Evolutionary conservation across 1,284 basidiomycete genomes (phyloP), one percentile per base, ranked within the genome.

Genomic region (Waitea zeae): DNA sequence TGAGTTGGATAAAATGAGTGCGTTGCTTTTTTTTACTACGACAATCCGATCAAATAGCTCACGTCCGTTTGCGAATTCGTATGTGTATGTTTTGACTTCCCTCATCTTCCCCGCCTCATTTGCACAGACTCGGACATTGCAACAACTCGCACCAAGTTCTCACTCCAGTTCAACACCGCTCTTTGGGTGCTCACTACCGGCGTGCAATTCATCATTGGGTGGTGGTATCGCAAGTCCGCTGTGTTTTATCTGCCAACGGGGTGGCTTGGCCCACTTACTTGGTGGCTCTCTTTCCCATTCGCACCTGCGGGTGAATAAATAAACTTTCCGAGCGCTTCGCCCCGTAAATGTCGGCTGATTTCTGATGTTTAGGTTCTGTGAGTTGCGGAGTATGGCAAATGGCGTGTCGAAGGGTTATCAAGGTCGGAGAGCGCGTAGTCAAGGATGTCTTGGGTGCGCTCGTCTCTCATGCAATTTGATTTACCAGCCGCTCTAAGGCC

Each of bases 1-100:
- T 19, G 88, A 97, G 34, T 64, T 98, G n/a, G 93, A 98, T 59
- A 81, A 78, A 53, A 64, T 84, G 43, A 97, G 86, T 89, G 54
- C 56, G 83, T 75, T 13, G 35, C 20, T 38, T 19, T 20, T 12
- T 30, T n/a, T 14, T 12, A 12, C 29, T 30, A 30, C 34, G 17
- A 31, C 20, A 24, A 7, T 33, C 30, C 1, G 31, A 17, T 22
- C 22, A 35, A 15, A 1, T 17, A 14, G 19, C n/a, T n/a, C n/a
- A n/a, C n/a, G n/a, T n/a, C n/a, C n/a, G n/a, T 15, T 7, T 20
- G 28, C 20, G n/a, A n/a, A n/a, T n/a, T n/a, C n/a, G 13, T 9
- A 17, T 1, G 18, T n/a, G n/a, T n/a, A n/a, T n/a, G n/a, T n/a
- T n/a, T n/a, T n/a, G n/a, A n/a, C n/a, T 22, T n/a, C 5, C 17